Evolutionary conservation across 2,329 filamentous ascomycete genomes (phyloP).

Genomic region (Fusarium compactum): DNA sequence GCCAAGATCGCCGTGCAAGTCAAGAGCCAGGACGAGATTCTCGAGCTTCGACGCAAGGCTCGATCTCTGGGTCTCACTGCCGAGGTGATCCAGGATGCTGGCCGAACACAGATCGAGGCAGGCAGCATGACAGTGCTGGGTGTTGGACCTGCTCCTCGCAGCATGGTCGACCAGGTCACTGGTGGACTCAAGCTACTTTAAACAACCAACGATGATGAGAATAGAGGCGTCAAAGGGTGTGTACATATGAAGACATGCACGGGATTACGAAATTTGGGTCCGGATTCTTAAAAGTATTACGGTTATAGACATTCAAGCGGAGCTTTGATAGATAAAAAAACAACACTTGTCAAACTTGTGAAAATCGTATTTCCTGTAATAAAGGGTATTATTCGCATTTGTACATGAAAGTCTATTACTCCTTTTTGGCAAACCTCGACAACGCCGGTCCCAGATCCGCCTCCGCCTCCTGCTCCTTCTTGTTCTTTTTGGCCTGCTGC

Average conservation of each 20-base stretch:
- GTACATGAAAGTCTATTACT: conserved; percentile 51
- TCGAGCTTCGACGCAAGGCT: conserved; percentile 80
- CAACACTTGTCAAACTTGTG: background rate
- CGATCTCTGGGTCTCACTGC: conserved; percentile 87
- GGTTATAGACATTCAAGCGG: conserved; percentile 24
- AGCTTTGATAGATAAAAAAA: conserved; percentile 20
- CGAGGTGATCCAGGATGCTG: conserved; percentile 93
- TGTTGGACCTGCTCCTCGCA: conserved; percentile 84
- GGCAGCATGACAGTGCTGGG: conserved; percentile 94
- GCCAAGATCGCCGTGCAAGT: conserved; percentile 93
- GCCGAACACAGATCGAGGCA: conserved; percentile 93
- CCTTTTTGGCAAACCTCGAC: conserved; percentile 84
- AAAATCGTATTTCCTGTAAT: conserved; percentile 3
- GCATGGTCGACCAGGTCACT: conserved; percentile 86
- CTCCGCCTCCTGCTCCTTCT: conserved; percentile 72
- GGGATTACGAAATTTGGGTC: conserved; percentile 23
- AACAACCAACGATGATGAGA: conserved; percentile 28
- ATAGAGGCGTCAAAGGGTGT: background rate
- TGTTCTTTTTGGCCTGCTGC: conserved; percentile 74
- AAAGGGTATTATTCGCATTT: conserved; percentile 47
- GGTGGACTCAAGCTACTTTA: conserved; percentile 86
- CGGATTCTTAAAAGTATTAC: conserved; percentile 29
- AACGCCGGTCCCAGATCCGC: conserved; percentile 86
- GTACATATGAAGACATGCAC: conserved; percentile 8
- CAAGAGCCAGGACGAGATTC: conserved; percentile 86